Evolutionary conservation across 2,329 filamentous ascomycete species (phyloP).

Genomic region (Fusarium austroafricanum): DNA sequence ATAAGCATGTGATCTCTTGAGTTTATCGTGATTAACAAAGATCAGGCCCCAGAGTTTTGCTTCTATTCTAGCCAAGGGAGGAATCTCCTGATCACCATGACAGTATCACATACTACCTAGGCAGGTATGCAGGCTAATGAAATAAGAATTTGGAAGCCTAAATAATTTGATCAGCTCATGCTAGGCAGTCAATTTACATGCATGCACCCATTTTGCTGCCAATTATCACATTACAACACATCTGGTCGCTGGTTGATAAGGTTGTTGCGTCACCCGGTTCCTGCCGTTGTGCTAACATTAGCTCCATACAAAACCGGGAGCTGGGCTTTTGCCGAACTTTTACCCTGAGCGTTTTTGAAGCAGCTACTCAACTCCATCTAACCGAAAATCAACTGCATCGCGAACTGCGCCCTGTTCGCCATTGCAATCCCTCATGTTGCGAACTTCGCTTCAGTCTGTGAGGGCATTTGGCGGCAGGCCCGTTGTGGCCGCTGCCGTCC

Average conservation of each 20-base stretch:
- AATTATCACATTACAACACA: background rate
- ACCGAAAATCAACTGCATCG: conserved; percentile 48
- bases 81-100: background rate
- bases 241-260: conserved; percentile 1
- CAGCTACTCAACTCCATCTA: conserved; percentile 48
- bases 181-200: background rate
- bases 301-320: conserved; percentile 42
- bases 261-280: conserved; percentile 53
- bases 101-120: background rate
- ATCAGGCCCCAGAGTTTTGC: no score
- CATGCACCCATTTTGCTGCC: background rate
- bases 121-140: background rate
- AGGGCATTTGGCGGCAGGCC: conserved; percentile 68
- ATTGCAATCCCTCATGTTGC: conserved; percentile 72
- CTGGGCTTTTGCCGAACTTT: conserved; percentile 59
- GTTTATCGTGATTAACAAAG: background rate
- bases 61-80: background rate
- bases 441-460: conserved; percentile 74
- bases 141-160: background rate
- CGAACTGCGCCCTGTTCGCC: conserved; percentile 53
- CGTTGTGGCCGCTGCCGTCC: conserved; percentile 62
- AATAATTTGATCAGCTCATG: background rate
- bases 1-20: background rate
- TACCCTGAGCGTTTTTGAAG: conserved; percentile 58
- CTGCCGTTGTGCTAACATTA: conserved; percentile 47